Evolutionary conservation across 139 green algal species (phyloP), one percentile per base, ranked within the genome.

Genomic region (Chlamydomonas eustigma): DNA sequence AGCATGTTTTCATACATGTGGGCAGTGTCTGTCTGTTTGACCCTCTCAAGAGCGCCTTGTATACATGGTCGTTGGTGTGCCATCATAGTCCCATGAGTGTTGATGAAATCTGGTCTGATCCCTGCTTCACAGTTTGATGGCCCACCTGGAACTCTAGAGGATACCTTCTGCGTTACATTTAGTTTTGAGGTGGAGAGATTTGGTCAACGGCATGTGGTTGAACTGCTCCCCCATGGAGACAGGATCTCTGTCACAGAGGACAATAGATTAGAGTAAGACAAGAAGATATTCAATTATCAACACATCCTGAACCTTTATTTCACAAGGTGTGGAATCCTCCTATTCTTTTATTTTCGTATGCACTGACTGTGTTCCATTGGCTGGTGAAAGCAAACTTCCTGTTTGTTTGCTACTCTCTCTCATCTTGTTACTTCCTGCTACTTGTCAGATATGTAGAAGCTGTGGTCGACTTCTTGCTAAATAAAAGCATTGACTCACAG

Each of bases 111-210:
- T n/a, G n/a, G n/a, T n/a, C n/a, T n/a, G n/a, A n/a, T n/a, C n/a
- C n/a, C n/a, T n/a, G n/a, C n/a, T n/a, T n/a, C n/a, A n/a, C n/a
- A 78, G 66, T 76, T 76, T 33, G 82, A 85, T 65, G 86, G 81
- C 52, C 71, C 65, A n/a, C 65, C 75, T 1, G 84, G 65, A 5
- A 83, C 33, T 6, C 74, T 97, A 63, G 85, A 93, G 72, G 90
- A 97, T 37, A 78, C 88, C 0, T 97, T 98, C 81, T 95, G 90
- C 77, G 87, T 94, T 51, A 91, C 79, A 22, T 96, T 97, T 78
- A 81, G 76, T 0, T 87, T 94, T 37, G 89, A 93, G 84, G 82
- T 90, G 22, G 75, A 76, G 50, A 35, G 1, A 2, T 70, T 34
- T 64, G 76, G 76, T 3, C 64, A 35, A 64, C 35, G 34, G 6